Evolutionary conservation across 768 basidiomycete genomes (phyloP), one percentile per base, ranked within the genome.

Genomic region (Lactarius tabidus): DNA sequence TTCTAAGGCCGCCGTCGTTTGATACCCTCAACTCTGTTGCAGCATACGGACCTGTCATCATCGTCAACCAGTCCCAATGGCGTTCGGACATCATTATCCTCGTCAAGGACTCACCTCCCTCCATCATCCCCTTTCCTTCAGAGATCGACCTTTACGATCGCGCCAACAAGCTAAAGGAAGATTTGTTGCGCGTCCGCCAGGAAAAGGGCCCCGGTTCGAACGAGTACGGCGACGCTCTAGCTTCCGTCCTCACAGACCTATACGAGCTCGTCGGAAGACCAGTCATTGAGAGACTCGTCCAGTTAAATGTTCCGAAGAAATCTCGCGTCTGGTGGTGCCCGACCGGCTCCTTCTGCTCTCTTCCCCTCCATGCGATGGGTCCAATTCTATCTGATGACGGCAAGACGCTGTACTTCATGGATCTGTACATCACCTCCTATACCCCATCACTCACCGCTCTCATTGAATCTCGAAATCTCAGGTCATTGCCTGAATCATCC

Each of bases 41-140:
- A 5, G n/a, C 39, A 5, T 31, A 8, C 20, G 63, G 63, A 9
- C 52, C 57, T 1, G 45, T 63, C 15, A 39, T 63, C 26, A 57
- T 41, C 33, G 59, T 39, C 29, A 56, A 48, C 54, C 51, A 48
- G 39, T 41, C 5, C 20, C 1, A 9, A 28, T 31, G 36, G 26
- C 55, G 54, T 8, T 59, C 9, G 23, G 53, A 59, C 63, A 54
- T n/a, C 26, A 18, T 60, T 15, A 39, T 23, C 9, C 18, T 63
- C 15, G 28, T 31, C 33, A 28, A 17, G 58, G 80, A 81, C 54
- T 83, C 82, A 80, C 81, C 82, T 45, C 85, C 86, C 73, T 86
- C 85, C 83, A 6, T 41, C 7, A 54, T 64, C 12, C 6, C 39
- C 1, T 59, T 39, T 15, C 0, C 29, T 10, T 2, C 59, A n/a